These are phyloP conservation scores for Thelephora terrestris DNA, from an alignment of 1,284 basidiomycete species.

Conservation along the genomic window DNA sequence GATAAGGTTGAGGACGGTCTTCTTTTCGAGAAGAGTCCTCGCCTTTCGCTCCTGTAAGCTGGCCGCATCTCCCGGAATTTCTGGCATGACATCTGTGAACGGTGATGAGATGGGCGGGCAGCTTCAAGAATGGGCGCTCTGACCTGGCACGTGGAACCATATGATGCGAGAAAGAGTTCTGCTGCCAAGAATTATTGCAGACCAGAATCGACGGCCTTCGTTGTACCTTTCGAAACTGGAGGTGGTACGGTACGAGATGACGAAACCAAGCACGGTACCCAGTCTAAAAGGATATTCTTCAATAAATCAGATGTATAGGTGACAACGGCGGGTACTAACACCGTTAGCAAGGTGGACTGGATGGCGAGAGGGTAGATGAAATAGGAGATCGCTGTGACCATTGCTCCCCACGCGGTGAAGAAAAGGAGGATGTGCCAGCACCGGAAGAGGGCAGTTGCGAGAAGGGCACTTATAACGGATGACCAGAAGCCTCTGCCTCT, in stretches of 20 bases:
- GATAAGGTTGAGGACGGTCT: conserved; percentile 47
- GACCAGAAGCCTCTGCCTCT: conserved; percentile 1
- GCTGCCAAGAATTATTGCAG: conserved; percentile 50
- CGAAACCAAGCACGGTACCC: conserved; percentile 58
- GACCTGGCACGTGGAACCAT: conserved; percentile 59
- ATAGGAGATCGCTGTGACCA: conserved; percentile 41
- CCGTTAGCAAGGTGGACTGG: conserved; percentile 45
- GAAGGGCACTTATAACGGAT: conserved; percentile 35
- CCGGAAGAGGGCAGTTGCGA: conserved; percentile 54
- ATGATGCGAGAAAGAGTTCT: conserved; percentile 42
- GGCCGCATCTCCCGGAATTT: conserved; percentile 17
- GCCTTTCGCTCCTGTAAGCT: conserved; percentile 31
- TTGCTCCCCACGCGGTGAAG: conserved; percentile 48
- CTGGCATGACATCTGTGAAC: conserved; percentile 16
- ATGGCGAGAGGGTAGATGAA: conserved; percentile 35
- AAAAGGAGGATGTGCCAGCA: conserved; percentile 61
- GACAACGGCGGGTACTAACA: conserved; percentile 24
- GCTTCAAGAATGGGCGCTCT: conserved; percentile 5
- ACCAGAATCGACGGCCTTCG: conserved; percentile 64
- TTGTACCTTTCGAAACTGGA: conserved; percentile 70
- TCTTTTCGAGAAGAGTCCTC: conserved; percentile 58
- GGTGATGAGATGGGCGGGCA: background rate
- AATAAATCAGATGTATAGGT: no score
- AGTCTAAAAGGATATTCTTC: conserved; percentile 26
- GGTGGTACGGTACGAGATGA: conserved; percentile 60